phyloP scores from a whole-genome alignment of 2,329 filamentous ascomycete genomes.

The Curvularia sp. region DNA sequence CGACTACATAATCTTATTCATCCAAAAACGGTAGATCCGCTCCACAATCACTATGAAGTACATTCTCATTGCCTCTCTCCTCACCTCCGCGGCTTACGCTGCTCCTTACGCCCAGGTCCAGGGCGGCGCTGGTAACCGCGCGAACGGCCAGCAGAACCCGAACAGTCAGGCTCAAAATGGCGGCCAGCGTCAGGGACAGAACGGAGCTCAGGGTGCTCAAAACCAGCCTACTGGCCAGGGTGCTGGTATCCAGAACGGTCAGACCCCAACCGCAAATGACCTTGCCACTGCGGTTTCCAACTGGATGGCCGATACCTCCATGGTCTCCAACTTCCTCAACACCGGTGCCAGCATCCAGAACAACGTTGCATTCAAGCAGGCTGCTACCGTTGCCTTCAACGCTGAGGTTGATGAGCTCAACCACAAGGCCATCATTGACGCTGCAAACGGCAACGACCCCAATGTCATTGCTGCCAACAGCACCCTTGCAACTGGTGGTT shows the following conservation, averaged over 20 bases:
- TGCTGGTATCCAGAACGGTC: conserved; percentile 28
- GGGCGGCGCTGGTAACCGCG: not conserved
- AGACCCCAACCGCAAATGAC: conserved; percentile 37
- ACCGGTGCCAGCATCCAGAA: conserved; percentile 43
- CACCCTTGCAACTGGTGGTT: conserved; percentile 46
- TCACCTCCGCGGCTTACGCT: conserved; percentile 42
- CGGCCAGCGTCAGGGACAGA: not conserved
- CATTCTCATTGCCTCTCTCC: conserved; percentile 44
- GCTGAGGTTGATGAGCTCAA: conserved; percentile 50
- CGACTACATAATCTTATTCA: conserved; percentile 17
- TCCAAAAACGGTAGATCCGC: conserved; percentile 28
- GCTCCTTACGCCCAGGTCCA: conserved; percentile 38
- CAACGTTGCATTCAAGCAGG: conserved; percentile 46
- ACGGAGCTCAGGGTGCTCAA: not conserved
- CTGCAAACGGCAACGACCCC: conserved; percentile 32
- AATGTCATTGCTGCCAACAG: conserved; percentile 47
- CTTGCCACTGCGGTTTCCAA: conserved; percentile 48
- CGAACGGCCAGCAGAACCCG: conserved; percentile 4
- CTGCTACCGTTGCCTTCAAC: conserved; percentile 47
- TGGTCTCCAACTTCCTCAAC: conserved; percentile 50
- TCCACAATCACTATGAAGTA: conserved; percentile 45
- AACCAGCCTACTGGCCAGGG: conserved; percentile 25
- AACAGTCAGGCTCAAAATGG: conserved; percentile 4
- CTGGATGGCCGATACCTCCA: conserved; percentile 49
- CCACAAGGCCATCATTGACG: conserved; percentile 49